Base-by-base conservation (phyloP, 2,329 filamentous ascomycete species). In the Colletotrichum somersetense region DNA sequence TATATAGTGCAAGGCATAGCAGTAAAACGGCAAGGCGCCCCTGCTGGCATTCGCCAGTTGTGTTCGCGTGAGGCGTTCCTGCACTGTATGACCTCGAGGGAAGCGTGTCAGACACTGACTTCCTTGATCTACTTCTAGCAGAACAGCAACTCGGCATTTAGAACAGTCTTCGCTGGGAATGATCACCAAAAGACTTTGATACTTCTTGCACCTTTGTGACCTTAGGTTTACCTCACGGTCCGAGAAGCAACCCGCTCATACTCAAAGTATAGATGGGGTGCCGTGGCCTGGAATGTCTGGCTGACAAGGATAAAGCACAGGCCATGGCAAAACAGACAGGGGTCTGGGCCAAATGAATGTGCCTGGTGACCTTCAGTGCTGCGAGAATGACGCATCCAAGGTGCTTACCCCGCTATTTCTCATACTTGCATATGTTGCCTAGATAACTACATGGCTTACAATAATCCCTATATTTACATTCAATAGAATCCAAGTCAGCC, bases 401-500 rank as follows among this genome's bases (percentile, higher is more conserved):
- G 33, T 33, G 66, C 40, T 42, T 56, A 30, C 50, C 38, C 58
- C 48, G 40, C 58, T 40, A n/a, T 12, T 48, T 42, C 48, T 64
- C n/a, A 33, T 62, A 67, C 55, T 11, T 63, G 42, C 66, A 68
- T 55, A 48, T 48, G 50, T 16, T 26, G 23, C 12, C 5, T 48
- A 57, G 42, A 33, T 56, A 56, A 33, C 40, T 57, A 68, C 58
- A 63, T 58, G 58, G 50, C 48, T 35, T 67, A 62, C 46, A 56
- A 16, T 18, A 30, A 56, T 46, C 50, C 66, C 59, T 48, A 68
- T 68, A 68, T 63, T 10, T 68, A 68, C 58, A 68, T 68, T 44
- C 50, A 63, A 67, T 30, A 46, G 53, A 30, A 58, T n/a, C 16
- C 52, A 33, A 33, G 14, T 35, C 4, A 2, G 30, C 38, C 33